Conservation (phyloP, 495 filamentous ascomycete genomes). For the Xylaria acuta region DNA sequence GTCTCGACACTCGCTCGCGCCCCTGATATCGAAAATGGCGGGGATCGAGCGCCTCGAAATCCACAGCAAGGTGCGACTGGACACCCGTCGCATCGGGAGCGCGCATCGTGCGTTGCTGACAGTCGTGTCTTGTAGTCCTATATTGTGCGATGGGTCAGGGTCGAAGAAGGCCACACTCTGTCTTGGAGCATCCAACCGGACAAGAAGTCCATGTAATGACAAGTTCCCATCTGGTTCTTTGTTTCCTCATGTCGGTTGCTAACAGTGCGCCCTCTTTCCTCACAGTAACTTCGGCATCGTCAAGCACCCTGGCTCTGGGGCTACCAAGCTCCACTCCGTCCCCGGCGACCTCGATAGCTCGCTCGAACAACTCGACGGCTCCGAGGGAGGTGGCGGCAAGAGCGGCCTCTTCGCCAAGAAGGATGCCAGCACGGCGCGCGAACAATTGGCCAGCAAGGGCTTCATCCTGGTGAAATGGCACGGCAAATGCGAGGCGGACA, state of each 20-base stretch:
- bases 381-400: slow-evolving; percentile 35
- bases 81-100: slow-evolving; percentile 11
- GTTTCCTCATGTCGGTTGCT: neutral
- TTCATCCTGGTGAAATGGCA: slow-evolving; percentile 87
- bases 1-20: neutral
- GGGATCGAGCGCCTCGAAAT: slow-evolving; percentile 98
- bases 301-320: slow-evolving; percentile 84
- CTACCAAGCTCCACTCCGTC: slow-evolving; percentile 50
- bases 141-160: slow-evolving; percentile 95
- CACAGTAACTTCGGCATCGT: slow-evolving; percentile 90
- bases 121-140: slow-evolving; percentile 70
- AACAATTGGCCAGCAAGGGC: slow-evolving; percentile 84
- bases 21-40: slow-evolving; percentile 62
- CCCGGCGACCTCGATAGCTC: slow-evolving; percentile 45
- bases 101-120: slow-evolving; percentile 25
- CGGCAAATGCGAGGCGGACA: slow-evolving; percentile 95
- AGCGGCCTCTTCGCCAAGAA: slow-evolving; percentile 49
- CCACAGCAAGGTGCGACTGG: slow-evolving; percentile 83
- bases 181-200: slow-evolving; percentile 98
- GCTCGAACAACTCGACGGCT: slow-evolving; percentile 50
- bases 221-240: neutral
- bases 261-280: neutral
- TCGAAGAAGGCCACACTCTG: slow-evolving; percentile 86
- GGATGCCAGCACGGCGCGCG: slow-evolving; percentile 69
- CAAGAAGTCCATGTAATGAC: slow-evolving; percentile 83